phyloP scores from a whole-genome alignment of 176 grass and related monocot genomes.

The Rhynchospora breviuscula region DNA sequence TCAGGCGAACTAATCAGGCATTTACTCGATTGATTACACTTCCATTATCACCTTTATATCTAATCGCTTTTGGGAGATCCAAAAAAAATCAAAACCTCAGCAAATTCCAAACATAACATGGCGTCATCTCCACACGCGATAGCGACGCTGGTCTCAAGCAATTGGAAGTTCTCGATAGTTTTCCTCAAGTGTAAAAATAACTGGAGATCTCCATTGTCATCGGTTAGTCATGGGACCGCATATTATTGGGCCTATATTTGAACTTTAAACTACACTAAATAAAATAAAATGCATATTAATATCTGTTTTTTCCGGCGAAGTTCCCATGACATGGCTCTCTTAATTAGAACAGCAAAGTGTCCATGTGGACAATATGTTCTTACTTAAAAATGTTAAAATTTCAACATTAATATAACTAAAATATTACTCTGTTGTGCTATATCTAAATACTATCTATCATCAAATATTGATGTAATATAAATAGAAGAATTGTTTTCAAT shows the following conservation, averaged over 20 bases:
- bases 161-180: background rate
- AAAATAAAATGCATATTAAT: no score
- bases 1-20: constrained; percentile 18
- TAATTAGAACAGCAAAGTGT: background rate
- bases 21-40: background rate
- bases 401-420: background rate
- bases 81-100: background rate
- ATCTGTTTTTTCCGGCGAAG: background rate
- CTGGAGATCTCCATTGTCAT: background rate
- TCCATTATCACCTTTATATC: constrained; percentile 7
- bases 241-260: background rate
- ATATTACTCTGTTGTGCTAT: background rate
- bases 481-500: background rate
- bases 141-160: background rate
- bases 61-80: background rate
- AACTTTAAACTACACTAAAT: background rate
- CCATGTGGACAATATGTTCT: background rate
- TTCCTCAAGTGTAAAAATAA: background rate
- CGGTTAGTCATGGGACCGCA: no score
- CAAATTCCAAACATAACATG: constrained; percentile 16
- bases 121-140: constrained; percentile 14
- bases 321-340: background rate
- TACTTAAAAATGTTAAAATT: background rate
- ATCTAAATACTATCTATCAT: no score
- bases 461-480: background rate